These are phyloP conservation scores for Albatrellus sp. DNA, from an alignment of 1,284 basidiomycete species.

Conservation along the genomic window DNA sequence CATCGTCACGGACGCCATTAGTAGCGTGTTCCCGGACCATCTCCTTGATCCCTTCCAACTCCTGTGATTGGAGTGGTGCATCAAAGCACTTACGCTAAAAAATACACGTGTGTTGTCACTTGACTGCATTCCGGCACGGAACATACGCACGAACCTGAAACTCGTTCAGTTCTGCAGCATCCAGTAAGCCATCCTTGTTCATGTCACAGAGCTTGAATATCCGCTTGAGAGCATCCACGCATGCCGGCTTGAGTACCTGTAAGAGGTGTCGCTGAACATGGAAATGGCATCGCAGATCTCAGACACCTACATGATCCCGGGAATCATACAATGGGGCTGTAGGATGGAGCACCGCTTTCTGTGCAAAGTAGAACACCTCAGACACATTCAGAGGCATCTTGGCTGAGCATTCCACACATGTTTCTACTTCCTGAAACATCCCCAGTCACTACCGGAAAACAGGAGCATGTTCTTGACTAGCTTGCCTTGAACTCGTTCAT, in stretches of 20 bases:
- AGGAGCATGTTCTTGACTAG: slow-evolving; percentile 6
- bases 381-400: slow-evolving; percentile 86
- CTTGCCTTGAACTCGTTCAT: slow-evolving; percentile 94
- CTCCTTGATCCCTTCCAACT: slow-evolving; percentile 84
- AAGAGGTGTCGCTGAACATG: not conserved
- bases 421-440: slow-evolving; percentile 78
- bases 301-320: slow-evolving; percentile 66
- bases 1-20: slow-evolving; percentile 55
- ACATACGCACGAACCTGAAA: slow-evolving; percentile 61
- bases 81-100: slow-evolving; percentile 86
- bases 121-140: not conserved
- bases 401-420: slow-evolving; percentile 94
- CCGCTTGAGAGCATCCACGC: slow-evolving; percentile 76
- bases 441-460: slow-evolving; percentile 6
- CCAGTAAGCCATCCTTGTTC: slow-evolving; percentile 89
- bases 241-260: slow-evolving; percentile 89
- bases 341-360: slow-evolving; percentile 95
- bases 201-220: slow-evolving; percentile 95
- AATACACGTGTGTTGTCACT: too few species aligned
- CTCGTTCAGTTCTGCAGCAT: slow-evolving; percentile 87
- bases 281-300: too few species aligned
- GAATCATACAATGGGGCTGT: slow-evolving; percentile 97
- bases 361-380: slow-evolving; percentile 99
- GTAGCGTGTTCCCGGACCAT: slow-evolving; percentile 70
- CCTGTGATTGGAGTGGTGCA: slow-evolving; percentile 82